Conservation (phyloP, 2,329 filamentous ascomycete species). For the Colletotrichum zoysiae region DNA sequence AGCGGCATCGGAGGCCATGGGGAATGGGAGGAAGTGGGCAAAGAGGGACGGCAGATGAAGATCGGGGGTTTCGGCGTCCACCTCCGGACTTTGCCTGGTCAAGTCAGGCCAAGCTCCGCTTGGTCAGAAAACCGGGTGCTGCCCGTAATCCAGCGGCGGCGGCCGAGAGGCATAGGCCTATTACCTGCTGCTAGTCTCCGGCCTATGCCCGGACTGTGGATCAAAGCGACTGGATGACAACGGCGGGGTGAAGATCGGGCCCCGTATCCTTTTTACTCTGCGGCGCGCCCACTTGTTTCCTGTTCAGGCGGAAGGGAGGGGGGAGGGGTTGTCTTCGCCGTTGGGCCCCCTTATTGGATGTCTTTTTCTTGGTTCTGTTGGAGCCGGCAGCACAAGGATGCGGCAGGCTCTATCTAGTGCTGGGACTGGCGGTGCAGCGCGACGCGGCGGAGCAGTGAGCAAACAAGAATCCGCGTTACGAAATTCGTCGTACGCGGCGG, state of each 20-base stretch:
- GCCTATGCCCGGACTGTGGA: slow-evolving; percentile 13
- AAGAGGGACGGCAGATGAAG: neutral
- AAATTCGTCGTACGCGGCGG: slow-evolving; percentile 6
- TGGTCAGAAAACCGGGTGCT: slow-evolving; percentile 29
- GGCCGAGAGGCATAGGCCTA: slow-evolving; percentile 24
- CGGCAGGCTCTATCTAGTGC: slow-evolving; percentile 5
- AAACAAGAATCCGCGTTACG: neutral
- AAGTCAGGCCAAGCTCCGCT: slow-evolving; percentile 26
- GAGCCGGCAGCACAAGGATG: slow-evolving; percentile 22
- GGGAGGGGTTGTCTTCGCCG: neutral
- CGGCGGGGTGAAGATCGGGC: slow-evolving; percentile 16
- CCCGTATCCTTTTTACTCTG: slow-evolving; percentile 1
- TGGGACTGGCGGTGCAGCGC: slow-evolving; percentile 4
- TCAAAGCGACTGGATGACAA: slow-evolving; percentile 3
- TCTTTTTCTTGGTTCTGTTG: slow-evolving; percentile 14
- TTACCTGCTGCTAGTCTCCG: neutral
- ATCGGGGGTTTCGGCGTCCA: neutral
- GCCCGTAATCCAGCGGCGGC: slow-evolving; percentile 29
- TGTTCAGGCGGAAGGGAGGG: neutral
- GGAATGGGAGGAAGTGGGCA: slow-evolving; percentile 1
- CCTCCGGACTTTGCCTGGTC: neutral
- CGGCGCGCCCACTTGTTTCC: slow-evolving; percentile 8
- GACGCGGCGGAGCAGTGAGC: slow-evolving; percentile 14
- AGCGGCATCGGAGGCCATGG: slow-evolving; percentile 40
- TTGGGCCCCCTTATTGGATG: neutral